Evolutionary conservation across 352 stramenopile genomes (phyloP), one percentile per base, ranked within the genome.

Genomic region (Globisporangium middletonii): DNA sequence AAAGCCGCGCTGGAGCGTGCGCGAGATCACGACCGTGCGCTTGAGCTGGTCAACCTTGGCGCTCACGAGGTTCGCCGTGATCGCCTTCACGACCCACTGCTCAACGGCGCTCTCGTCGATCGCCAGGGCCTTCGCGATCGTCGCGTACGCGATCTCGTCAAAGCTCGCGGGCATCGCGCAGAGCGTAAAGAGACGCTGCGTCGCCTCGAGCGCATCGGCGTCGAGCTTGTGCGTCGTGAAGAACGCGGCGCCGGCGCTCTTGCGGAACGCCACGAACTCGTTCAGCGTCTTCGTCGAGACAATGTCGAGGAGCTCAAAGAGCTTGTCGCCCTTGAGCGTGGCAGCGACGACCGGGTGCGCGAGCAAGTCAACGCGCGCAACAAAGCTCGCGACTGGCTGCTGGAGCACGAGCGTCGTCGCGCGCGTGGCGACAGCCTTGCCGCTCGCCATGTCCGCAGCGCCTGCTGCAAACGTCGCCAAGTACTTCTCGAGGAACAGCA

Each of bases 31-130:
- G 33, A 98, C 87, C 19, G 89, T 94, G 61, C 92, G 77, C 53
- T 82, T 75, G 55, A 98, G 73, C 67, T 98, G 94, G 72, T 98
- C 92, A 68, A 98, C 97, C 72, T 98, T 98, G 59, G 94, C 94
- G 33, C 72, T 83, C 60, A 98, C 75, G 23, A 98, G 64, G 37
- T 90, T 90, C 35, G 79, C 80, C 44, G 86, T 97, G 64, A 98
- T 97, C 54, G 89, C 92, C 50, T 83, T 83, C 63, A 98, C 95
- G 50, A 98, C 87, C 92, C 92, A 98, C 64, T 90, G 86, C 75
- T 98, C 94, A 23, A 98, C 90, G 26, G 97, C 83, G 45, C 85
- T 71, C 41, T 91, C 79, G 33, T 83, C 56, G 50, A 97, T 81
- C 37, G 88, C 78, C 30, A 98, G 69, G 48, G 78, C 89, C 13